Evolutionary conservation across 495 filamentous ascomycete species (phyloP), one percentile per base, ranked within the genome.

Genomic region (Bacidia rubella): DNA sequence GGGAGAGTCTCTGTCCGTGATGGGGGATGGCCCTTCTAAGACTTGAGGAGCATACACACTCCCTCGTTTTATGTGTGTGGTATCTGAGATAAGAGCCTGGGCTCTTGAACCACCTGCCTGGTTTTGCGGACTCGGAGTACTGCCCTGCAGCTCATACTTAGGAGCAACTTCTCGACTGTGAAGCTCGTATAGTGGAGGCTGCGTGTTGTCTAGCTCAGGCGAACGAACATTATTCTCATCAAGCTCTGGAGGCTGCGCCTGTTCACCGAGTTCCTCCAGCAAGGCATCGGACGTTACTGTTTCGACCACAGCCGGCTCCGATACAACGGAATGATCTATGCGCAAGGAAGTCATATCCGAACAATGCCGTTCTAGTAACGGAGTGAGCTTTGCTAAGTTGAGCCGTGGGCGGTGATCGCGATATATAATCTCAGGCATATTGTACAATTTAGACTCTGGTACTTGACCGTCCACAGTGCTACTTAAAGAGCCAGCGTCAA

Each of bases 321-420:
- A 82, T 35, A 80, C 61, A 17, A 82, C 57, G 9, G 68, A 66
- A 65, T 81, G 76, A 59, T 82, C 71, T 9, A 78, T 69, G 29
- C 80, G 67, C 11, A 83, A 56, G 52, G 74, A 79, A 4, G 68
- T 72, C 49, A 83, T 50, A 66, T 2, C 72, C 64, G 19, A 69
- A 68, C 4, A 73, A 52, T 62, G 54, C 20, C 69, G 68, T 19
- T 67, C 69, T 25, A 81, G 49, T 5, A 75, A 54, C 1, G 74
- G 73, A 20, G 74, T 74, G 3, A 80, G 63, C 59, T 78, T 78
- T 55, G 79, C 77, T 15, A 35, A 15, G 29, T 35, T 35, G 1
- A 70, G 67, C 11, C 77, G 76, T 10, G 74, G 71, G 21, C 40
- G 25, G 40, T 56, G 39, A 19, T 64, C 35, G 24, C 54, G 50